Conservation (phyloP, 192 early-diverging fungal species). For the Gorgonomyces haynaldii region DNA sequence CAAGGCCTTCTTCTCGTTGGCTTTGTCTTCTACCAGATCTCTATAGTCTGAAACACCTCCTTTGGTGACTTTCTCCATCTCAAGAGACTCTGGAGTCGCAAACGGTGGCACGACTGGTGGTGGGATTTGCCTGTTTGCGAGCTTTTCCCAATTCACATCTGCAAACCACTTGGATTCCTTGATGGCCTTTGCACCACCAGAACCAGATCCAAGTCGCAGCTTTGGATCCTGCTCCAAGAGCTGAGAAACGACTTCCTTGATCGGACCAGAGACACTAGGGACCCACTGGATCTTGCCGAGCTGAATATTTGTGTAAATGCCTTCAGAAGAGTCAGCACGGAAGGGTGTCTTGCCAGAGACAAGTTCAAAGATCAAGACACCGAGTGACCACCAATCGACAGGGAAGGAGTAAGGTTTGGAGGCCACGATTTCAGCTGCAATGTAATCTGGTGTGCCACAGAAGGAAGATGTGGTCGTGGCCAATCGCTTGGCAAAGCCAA, state of each 20-base stretch:
- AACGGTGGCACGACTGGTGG: conserved; percentile 43
- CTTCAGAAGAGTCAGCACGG: conserved; percentile 65
- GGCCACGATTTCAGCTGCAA: conserved; percentile 81
- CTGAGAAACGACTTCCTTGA: conserved; percentile 17
- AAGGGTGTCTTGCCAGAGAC: conserved; percentile 58
- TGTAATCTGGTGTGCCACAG: conserved; percentile 98
- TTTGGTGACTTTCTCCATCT: conserved; percentile 10
- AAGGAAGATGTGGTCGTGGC: conserved; percentile 87
- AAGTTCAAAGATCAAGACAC: conserved; percentile 81
- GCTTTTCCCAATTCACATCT: conserved; percentile 48
- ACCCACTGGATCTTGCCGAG: conserved; percentile 34
- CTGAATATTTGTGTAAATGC: conserved; percentile 41
- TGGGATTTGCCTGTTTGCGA: conserved; percentile 22
- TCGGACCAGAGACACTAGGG: conserved; percentile 21
- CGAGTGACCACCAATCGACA: conserved; percentile 99
- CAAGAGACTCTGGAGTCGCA: conserved; percentile 10
- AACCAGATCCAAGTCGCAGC: conserved; percentile 22
- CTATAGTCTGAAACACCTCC: conserved; percentile 2
- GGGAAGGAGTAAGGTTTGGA: conserved; percentile 83
- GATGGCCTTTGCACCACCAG: conserved; percentile 45
- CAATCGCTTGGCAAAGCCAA: conserved; percentile 89
- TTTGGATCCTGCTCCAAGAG: conserved; percentile 30
- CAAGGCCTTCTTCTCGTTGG: background rate
- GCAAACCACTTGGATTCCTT: conserved; percentile 56
- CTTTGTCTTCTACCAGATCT: conserved; percentile 8